Conservation (phyloP, 495 filamentous ascomycete genomes). For the Aspergillus baeticus region DNA sequence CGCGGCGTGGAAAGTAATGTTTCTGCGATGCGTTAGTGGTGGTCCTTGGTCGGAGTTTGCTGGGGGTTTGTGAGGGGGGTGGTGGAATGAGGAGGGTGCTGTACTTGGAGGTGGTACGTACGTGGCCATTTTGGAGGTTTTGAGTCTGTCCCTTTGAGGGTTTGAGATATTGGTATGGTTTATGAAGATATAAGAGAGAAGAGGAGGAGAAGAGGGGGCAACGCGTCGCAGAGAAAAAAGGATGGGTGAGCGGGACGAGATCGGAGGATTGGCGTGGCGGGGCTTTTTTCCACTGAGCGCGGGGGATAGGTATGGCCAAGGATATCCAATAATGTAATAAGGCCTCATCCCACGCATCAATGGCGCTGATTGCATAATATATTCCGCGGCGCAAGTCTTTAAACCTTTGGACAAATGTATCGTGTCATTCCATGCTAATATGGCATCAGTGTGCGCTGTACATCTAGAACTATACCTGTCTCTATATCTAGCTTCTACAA, state of each 20-base stretch:
- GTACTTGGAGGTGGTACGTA: conserved; percentile 26
- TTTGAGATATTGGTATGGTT: neutral
- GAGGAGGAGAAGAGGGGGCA: neutral
- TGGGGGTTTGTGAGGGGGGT: neutral
- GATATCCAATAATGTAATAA: too few species aligned
- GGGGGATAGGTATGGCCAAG: neutral
- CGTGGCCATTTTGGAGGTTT: conserved; percentile 42
- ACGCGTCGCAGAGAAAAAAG: neutral
- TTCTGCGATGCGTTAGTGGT: conserved; percentile 56
- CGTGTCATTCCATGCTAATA: neutral
- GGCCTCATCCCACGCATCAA: conserved; percentile 2
- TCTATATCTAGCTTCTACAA: conserved; percentile 1
- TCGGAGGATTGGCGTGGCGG: conserved; percentile 4
- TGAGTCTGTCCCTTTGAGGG: neutral
- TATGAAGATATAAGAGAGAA: neutral
- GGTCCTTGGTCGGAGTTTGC: too few species aligned
- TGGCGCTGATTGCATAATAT: neutral
- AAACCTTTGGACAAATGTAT: neutral
- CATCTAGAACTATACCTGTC: neutral
- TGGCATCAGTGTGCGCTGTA: neutral
- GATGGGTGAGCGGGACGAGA: neutral
- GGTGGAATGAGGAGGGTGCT: neutral
- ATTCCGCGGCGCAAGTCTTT: too few species aligned
- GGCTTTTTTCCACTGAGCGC: conserved; percentile 3
- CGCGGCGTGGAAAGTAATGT: conserved; percentile 97